Evolutionary conservation across 164 flowering plant species (phyloP).

Genomic region (Vitis vinifera): ASM3070453v1 NC_081820.1:24428501-24429000

Average conservation of each 20-base stretch:
- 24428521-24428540: too few relatives aligned
- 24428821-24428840: constrained; percentile 22
- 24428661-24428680: constrained; percentile 21
- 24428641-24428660: constrained; percentile 31
- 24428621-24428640: constrained; percentile 13
- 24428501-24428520: too few relatives aligned
- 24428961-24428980: constrained; percentile 19
- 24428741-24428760: constrained; percentile 9
- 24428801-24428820: constrained; percentile 19
- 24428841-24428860: constrained; percentile 11
- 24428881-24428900: background rate
- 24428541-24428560: too few relatives aligned
- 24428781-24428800: constrained; percentile 5
- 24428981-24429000: constrained; percentile 28
- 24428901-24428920: constrained; percentile 1
- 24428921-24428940: constrained; percentile 19
- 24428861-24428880: background rate
- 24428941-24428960: background rate
- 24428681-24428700: constrained; percentile 20
- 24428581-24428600: too few relatives aligned
- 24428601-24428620: too few relatives aligned
- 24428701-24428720: constrained; percentile 25
- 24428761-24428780: constrained; percentile 7
- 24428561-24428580: too few relatives aligned
- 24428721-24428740: constrained; percentile 14